phyloP scores from a whole-genome alignment of 176 grass and related monocot species.

The Zea luxurians region DNA sequence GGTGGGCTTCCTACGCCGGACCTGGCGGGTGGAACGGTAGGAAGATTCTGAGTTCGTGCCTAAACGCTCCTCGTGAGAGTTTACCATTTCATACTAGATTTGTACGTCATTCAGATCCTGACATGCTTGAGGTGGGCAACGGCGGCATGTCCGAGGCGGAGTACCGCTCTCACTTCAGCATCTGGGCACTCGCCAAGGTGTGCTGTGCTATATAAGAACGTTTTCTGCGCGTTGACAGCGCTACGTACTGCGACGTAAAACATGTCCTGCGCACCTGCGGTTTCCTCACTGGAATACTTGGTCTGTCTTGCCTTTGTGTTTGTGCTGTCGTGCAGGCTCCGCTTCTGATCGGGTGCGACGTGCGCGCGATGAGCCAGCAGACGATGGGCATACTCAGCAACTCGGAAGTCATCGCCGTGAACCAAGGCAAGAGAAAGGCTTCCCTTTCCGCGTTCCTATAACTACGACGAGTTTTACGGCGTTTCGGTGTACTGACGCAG shows the following conservation, averaged over 20 bases:
- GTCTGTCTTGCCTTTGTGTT: background rate
- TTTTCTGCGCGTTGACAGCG: background rate
- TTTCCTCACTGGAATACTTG: constrained; percentile 11
- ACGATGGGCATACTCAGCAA: constrained; percentile 82
- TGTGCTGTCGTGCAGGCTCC: constrained; percentile 54
- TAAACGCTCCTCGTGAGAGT: background rate
- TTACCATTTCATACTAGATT: background rate
- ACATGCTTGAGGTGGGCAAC: constrained; percentile 95
- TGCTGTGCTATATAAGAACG: background rate
- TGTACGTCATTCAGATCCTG: constrained; percentile 60
- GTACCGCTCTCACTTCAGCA: constrained; percentile 96
- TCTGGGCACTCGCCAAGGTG: constrained; percentile 92
- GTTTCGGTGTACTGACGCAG: constrained; percentile 4
- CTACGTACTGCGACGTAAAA: background rate
- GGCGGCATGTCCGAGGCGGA: constrained; percentile 84
- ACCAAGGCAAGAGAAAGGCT: constrained; percentile 59
- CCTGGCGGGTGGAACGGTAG: constrained; percentile 93
- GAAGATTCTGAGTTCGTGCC: background rate
- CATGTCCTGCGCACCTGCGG: background rate
- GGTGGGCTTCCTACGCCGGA: constrained; percentile 82
- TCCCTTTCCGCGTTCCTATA: no score
- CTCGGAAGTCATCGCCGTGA: constrained; percentile 76
- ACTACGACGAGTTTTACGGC: background rate
- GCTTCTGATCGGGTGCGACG: constrained; percentile 87
- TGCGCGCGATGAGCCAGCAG: constrained; percentile 70